These are phyloP conservation scores for Kappamyces sp. DNA, from an alignment of 192 early-diverging fungal genomes.

Conservation along the genomic window DNA sequence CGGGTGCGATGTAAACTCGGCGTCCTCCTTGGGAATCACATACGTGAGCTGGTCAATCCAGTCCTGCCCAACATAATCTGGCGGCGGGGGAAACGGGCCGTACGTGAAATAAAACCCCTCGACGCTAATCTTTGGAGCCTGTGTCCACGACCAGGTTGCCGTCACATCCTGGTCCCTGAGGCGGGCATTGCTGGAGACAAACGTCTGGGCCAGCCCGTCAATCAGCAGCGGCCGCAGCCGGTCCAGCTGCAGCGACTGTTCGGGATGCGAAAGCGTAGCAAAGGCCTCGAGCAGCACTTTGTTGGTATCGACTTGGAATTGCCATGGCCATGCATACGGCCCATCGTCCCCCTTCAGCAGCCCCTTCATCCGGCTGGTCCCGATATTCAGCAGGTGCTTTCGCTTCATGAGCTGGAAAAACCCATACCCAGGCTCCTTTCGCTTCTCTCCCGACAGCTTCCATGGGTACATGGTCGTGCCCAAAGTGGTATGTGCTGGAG, in stretches of 20 bases:
- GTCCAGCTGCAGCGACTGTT: slow-evolving; percentile 5
- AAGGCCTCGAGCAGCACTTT: slow-evolving; percentile 14
- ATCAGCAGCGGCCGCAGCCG: slow-evolving; percentile 21
- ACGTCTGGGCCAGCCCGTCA: slow-evolving; percentile 18
- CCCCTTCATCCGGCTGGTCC: slow-evolving; percentile 21
- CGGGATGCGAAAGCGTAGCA: slow-evolving; percentile 15
- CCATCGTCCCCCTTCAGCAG: slow-evolving; percentile 23
- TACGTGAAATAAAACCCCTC: slow-evolving; percentile 33
- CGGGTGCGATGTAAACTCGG: slow-evolving; percentile 23
- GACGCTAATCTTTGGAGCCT: slow-evolving; percentile 1
- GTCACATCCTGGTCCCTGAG: slow-evolving; percentile 1
- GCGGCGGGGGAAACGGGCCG: slow-evolving; percentile 39
- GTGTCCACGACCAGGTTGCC: too few species aligned
- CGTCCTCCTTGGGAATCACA: slow-evolving; percentile 28
- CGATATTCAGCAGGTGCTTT: slow-evolving; percentile 33
- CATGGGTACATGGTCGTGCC: slow-evolving; percentile 7
- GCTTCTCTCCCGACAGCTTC: slow-evolving; percentile 8
- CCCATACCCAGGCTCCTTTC: slow-evolving; percentile 6
- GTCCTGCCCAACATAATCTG: slow-evolving; percentile 33
- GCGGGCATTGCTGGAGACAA: slow-evolving; percentile 4
- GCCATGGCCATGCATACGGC: slow-evolving; percentile 29
- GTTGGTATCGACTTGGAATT: slow-evolving; percentile 25
- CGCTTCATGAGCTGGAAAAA: slow-evolving; percentile 13
- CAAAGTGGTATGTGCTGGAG: neutral
- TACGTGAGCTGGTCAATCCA: slow-evolving; percentile 35